Evolutionary conservation across 306 rosid genomes (phyloP).

Genomic region (Sophora flavescens): DNA sequence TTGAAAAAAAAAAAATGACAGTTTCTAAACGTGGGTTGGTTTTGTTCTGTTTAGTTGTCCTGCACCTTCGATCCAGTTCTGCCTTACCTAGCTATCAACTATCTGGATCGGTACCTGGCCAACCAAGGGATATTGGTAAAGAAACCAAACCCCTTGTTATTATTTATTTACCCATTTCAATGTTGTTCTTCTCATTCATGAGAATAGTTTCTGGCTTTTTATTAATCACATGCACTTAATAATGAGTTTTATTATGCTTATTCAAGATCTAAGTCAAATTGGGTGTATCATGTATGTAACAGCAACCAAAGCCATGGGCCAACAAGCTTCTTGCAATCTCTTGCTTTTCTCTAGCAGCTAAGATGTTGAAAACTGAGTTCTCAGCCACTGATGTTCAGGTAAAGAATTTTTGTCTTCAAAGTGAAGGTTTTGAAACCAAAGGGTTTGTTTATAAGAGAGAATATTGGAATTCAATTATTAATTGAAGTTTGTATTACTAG

Average conservation of each 20-base stretch:
- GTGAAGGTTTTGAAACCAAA: neutral
- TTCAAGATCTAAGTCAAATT: constrained; percentile 51
- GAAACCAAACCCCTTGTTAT: neutral
- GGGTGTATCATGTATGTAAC: constrained; percentile 32
- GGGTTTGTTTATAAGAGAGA: neutral
- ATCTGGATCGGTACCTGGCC: constrained; percentile 88
- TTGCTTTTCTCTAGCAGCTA: constrained; percentile 84
- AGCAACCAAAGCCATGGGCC: constrained; percentile 90
- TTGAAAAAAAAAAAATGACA: too few relatives aligned
- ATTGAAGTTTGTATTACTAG: neutral
- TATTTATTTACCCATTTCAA: neutral
- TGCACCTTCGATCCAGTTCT: constrained; percentile 67
- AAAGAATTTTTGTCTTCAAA: neutral
- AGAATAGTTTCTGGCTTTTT: neutral
- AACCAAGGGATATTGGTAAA: constrained; percentile 71
- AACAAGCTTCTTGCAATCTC: constrained; percentile 77
- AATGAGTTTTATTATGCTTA: neutral
- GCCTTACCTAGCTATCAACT: constrained; percentile 81
- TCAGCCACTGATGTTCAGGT: constrained; percentile 73
- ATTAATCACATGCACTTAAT: too few relatives aligned
- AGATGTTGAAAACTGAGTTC: constrained; percentile 77
- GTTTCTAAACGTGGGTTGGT: constrained; percentile 6
- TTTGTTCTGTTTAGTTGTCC: constrained; percentile 57
- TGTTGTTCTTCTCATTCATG: neutral
- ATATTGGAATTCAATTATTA: neutral